Percentiles rank a stretch among this genome's conserved stretches.
Conservation (phyloP, 2,329 filamentous ascomycete genomes). For the Ramularia collo-cygni region DNA sequence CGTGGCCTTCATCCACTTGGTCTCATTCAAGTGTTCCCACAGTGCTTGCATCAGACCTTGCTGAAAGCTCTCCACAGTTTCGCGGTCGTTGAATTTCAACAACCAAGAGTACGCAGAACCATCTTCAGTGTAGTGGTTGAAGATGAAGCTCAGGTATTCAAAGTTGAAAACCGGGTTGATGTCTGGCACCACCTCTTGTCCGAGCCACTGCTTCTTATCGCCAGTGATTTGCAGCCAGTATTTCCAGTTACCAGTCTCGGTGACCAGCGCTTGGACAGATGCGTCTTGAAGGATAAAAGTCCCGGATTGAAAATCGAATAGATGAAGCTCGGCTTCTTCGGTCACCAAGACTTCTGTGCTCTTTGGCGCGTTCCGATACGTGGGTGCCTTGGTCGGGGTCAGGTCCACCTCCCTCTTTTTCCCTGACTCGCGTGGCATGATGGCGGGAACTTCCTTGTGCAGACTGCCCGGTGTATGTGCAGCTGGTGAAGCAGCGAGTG, state of each 20-base stretch:
- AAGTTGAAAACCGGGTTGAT: conserved; percentile 99
- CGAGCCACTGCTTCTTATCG: conserved; percentile 73
- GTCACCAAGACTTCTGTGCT: conserved; percentile 65
- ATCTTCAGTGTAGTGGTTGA: conserved; percentile 89
- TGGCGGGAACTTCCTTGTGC: conserved; percentile 15
- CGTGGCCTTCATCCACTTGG: conserved; percentile 87
- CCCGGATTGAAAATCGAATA: conserved; percentile 84
- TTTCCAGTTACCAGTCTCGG: conserved; percentile 82
- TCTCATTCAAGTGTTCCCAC: conserved; percentile 92
- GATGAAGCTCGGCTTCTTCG: conserved; percentile 76
- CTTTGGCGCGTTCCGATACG: conserved; percentile 56
- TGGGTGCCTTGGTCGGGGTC: conserved; percentile 53
- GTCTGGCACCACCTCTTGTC: conserved; percentile 76
- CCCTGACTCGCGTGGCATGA: conserved; percentile 25
- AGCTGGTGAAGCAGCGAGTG: conserved; percentile 28
- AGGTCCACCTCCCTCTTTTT: conserved; percentile 32
- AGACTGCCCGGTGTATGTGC: conserved; percentile 26
- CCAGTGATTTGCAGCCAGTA: conserved; percentile 89
- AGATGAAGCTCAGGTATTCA: conserved; percentile 97
- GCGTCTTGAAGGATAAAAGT: conserved; percentile 77
- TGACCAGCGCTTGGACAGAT: conserved; percentile 69
- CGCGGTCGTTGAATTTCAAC: conserved; percentile 79
- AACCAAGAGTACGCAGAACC: conserved; percentile 94
- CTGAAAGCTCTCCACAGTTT: conserved; percentile 77
- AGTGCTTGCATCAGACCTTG: conserved; percentile 90